Base-by-base conservation (phyloP, 306 rosid genomes). In the Bauhinia variegata region DNA sequence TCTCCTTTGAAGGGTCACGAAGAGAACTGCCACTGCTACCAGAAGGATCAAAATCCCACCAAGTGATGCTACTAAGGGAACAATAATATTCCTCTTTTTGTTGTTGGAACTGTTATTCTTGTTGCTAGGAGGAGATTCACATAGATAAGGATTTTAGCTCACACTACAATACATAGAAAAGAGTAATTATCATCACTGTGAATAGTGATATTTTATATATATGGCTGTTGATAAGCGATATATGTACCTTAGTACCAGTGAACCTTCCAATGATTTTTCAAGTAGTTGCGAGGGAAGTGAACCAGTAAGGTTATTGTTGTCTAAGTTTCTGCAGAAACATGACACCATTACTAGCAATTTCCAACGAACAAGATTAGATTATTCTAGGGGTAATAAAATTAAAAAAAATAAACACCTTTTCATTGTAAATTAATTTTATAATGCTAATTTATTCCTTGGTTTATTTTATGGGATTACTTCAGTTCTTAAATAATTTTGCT, bases 271-370 rank as follows among this genome's bases (percentile, higher is more conserved):
- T 7, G 70, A 61, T 65, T 34, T 81, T 54, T 68, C 51, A 70
- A 65, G 7, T 4, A 84, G 80, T 9, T 32, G 41, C 0, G 3
- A 4, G 4, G 87, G 79, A 65, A 87, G 5, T 4, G 43, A 10
- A 11, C 85, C 82, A 1, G 63, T 55, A 51, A 87, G 72, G 23
- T 81, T 70, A 60, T 77, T 87, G 14, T n/a, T 56, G 57, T 79
- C 75, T 31, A 87, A 74, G 52, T 82, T 82, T 72, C 84, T 87
- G 71, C 16, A n/a, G 38, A 68, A 72, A n/a, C n/a, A n/a, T n/a
- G n/a, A n/a, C n/a, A n/a, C n/a, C n/a, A n/a, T n/a, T n/a, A n/a
- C n/a, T n/a, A n/a, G n/a, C n/a, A n/a, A n/a, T n/a, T n/a, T n/a
- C n/a, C n/a, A n/a, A n/a, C n/a, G n/a, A n/a, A n/a, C n/a, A n/a